These are phyloP conservation scores for Emergomyces africanus DNA, from an alignment of 2,329 filamentous ascomycete species.

Conservation along the genomic window DNA sequence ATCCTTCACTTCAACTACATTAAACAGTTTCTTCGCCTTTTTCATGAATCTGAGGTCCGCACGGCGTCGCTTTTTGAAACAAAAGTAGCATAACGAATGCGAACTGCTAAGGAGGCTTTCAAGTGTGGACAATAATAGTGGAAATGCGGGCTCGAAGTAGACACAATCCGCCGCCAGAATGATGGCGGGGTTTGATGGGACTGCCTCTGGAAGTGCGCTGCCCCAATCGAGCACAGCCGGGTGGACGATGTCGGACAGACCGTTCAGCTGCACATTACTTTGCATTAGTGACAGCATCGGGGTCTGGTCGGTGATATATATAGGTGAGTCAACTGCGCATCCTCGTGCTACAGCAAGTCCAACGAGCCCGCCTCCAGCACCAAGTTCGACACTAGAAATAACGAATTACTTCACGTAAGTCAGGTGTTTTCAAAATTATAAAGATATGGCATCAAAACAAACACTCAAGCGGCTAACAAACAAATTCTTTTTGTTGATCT, in stretches of 20 bases:
- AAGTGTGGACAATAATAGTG: constrained; percentile 68
- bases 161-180: constrained; percentile 95
- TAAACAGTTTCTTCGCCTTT: constrained; percentile 53
- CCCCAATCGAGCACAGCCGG: constrained; percentile 72
- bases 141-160: constrained; percentile 94
- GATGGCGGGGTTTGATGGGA: constrained; percentile 51
- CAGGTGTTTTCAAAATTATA: background rate
- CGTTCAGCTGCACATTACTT: constrained; percentile 75
- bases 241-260: constrained; percentile 48
- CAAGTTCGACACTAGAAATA: constrained; percentile 63
- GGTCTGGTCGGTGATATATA: constrained; percentile 76
- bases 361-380: constrained; percentile 81
- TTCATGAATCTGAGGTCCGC: constrained; percentile 68
- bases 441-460: background rate
- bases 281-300: constrained; percentile 79
- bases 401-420: constrained; percentile 7
- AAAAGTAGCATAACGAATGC: constrained; percentile 64
- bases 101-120: constrained; percentile 52
- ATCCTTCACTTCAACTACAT: constrained; percentile 49
- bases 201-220: constrained; percentile 25
- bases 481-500: background rate
- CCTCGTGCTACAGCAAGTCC: constrained; percentile 49
- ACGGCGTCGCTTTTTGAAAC: constrained; percentile 83
- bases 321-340: constrained; percentile 40
- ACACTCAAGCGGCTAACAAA: background rate